These are phyloP conservation scores for Erodium maritimum DNA, from an alignment of 345 rosid species.

Conservation along the genomic window DNA sequence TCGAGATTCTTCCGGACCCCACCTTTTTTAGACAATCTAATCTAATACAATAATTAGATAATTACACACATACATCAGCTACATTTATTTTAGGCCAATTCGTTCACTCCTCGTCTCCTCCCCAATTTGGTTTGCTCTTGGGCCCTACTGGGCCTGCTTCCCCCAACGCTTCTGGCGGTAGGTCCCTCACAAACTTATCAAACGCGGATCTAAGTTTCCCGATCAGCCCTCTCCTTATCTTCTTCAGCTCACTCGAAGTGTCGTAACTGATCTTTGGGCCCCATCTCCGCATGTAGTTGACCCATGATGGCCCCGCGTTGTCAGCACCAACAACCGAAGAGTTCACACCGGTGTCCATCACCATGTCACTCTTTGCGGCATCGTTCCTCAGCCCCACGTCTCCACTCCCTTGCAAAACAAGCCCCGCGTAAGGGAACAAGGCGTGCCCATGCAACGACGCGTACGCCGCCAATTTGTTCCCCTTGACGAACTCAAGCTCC, in stretches of 20 bases:
- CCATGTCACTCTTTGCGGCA: constrained; percentile 11
- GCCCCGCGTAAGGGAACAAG: constrained; percentile 8
- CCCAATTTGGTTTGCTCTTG: constrained; percentile 15
- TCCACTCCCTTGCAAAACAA: constrained; percentile 13
- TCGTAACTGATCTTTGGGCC: constrained; percentile 15
- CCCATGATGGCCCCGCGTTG: constrained; percentile 12
- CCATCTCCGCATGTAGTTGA: constrained; percentile 12
- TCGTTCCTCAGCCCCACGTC: constrained; percentile 14
- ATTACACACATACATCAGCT: too few species aligned
- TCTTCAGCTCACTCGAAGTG: constrained; percentile 8
- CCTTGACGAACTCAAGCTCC: constrained; percentile 13
- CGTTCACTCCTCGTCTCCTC: constrained; percentile 13
- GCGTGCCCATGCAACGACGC: constrained; percentile 16
- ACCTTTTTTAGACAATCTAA: too few species aligned
- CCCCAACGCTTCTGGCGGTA: constrained; percentile 16
- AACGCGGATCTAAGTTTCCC: constrained; percentile 10
- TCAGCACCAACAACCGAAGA: constrained; percentile 7
- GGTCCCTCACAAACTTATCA: constrained; percentile 12
- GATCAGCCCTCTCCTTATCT: constrained; percentile 8
- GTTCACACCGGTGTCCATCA: constrained; percentile 11
- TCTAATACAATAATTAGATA: too few species aligned
- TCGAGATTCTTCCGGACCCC: too few species aligned
- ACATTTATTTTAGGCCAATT: too few species aligned
- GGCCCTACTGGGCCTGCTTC: constrained; percentile 18
- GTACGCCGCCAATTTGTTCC: constrained; percentile 9